phyloP scores from a whole-genome alignment of 768 basidiomycete species.

The Pisolithus microcarpus region DNA sequence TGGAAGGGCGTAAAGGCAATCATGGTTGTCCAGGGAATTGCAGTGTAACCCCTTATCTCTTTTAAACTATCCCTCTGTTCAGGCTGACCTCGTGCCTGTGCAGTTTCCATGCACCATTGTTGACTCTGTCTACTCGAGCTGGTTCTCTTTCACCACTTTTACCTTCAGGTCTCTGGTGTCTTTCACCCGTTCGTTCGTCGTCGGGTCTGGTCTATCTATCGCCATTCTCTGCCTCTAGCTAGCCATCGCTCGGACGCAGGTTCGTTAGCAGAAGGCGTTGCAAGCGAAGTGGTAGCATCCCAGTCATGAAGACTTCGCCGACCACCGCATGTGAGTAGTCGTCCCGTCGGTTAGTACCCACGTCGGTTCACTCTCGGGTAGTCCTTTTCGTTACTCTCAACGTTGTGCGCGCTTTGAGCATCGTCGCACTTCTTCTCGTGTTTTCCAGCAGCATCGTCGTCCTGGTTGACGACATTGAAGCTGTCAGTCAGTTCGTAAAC shows the following conservation, averaged over 20 bases:
- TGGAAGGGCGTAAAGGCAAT: background rate
- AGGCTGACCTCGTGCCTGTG: background rate
- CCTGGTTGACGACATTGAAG: conserved; percentile 69
- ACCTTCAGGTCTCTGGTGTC: background rate
- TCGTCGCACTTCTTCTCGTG: conserved; percentile 73
- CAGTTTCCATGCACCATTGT: background rate
- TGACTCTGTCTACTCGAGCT: background rate
- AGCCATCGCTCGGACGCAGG: background rate
- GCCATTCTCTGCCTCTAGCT: background rate
- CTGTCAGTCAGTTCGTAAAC: conserved; percentile 56
- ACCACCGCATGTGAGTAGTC: background rate
- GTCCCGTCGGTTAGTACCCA: background rate
- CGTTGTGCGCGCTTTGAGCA: conserved; percentile 63
- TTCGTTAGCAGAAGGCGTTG: background rate
- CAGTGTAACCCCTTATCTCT: background rate
- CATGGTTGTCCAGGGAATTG: background rate
- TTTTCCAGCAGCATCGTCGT: conserved; percentile 70
- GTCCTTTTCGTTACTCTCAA: conserved; percentile 72
- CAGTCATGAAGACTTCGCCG: background rate
- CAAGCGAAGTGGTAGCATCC: background rate
- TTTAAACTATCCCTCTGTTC: background rate
- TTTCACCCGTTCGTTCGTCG: background rate
- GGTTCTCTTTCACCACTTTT: background rate
- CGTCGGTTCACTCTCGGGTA: conserved; percentile 10
- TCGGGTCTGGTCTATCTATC: background rate